Conservation (phyloP, 2,329 filamentous ascomycete genomes). For the Ophiosphaerella narmari region DNA sequence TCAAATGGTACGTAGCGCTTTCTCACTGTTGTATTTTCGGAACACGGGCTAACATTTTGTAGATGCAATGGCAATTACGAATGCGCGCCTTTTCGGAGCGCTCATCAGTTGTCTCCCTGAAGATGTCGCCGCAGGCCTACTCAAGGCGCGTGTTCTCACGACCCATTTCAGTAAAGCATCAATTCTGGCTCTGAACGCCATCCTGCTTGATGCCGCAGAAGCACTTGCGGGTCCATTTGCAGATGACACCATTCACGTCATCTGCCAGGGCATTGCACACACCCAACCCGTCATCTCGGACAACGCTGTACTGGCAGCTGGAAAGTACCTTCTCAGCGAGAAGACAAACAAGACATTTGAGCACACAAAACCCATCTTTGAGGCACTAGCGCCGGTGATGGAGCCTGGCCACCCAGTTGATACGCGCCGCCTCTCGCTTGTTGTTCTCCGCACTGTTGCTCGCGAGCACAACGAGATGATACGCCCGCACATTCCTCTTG, state of each 20-base stretch:
- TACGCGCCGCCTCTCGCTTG: slow-evolving; percentile 81
- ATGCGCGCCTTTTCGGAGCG: slow-evolving; percentile 86
- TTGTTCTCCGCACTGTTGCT: slow-evolving; percentile 83
- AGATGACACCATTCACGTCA: slow-evolving; percentile 75
- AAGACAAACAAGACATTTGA: slow-evolving; percentile 72
- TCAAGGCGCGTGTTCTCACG: slow-evolving; percentile 77
- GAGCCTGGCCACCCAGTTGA: slow-evolving; percentile 79
- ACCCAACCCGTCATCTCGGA: slow-evolving; percentile 79
- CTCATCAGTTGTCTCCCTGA: slow-evolving; percentile 83
- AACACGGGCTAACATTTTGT: slow-evolving; percentile 10
- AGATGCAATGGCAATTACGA: slow-evolving; percentile 80
- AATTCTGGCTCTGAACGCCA: slow-evolving; percentile 83
- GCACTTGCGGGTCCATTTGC: slow-evolving; percentile 70
- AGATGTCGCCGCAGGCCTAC: slow-evolving; percentile 66
- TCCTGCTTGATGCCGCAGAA: slow-evolving; percentile 78
- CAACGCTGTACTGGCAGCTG: slow-evolving; percentile 85
- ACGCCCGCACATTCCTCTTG: slow-evolving; percentile 75
- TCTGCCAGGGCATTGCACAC: slow-evolving; percentile 78
- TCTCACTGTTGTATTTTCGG: neutral
- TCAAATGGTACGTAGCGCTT: slow-evolving; percentile 60
- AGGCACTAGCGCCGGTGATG: slow-evolving; percentile 74
- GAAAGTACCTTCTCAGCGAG: slow-evolving; percentile 81
- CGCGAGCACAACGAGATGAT: slow-evolving; percentile 79
- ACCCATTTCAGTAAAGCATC: slow-evolving; percentile 77
- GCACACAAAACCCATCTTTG: slow-evolving; percentile 76